Evolutionary conservation across 257 asterid species (phyloP).

Genomic region (Solanum dulcamara): DNA sequence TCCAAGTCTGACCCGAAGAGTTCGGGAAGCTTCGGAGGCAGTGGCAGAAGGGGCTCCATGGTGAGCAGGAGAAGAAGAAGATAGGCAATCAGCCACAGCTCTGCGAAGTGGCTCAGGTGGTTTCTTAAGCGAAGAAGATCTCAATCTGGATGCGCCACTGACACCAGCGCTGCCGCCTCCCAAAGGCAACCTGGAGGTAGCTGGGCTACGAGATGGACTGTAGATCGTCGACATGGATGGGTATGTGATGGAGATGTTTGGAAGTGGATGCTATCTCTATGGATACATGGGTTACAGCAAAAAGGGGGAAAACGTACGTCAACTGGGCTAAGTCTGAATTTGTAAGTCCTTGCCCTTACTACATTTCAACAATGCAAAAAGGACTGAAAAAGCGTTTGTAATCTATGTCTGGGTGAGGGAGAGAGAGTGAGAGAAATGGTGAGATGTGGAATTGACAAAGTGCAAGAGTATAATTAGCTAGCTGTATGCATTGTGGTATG

Average conservation of each 20-base stretch:
- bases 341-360: background rate
- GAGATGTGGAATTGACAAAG: background rate
- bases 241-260: background rate
- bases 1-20: constrained; percentile 59
- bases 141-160: constrained; percentile 47
- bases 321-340: background rate
- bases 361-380: background rate
- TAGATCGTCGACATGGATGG: constrained; percentile 43
- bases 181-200: constrained; percentile 65
- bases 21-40: constrained; percentile 69
- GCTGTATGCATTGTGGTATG: background rate
- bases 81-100: constrained; percentile 91
- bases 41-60: constrained; percentile 24
- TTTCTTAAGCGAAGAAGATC: constrained; percentile 80
- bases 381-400: background rate
- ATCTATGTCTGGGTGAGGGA: background rate
- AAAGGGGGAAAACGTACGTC: background rate
- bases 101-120: constrained; percentile 99
- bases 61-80: constrained; percentile 66
- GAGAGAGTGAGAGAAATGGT: background rate
- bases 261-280: background rate
- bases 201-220: constrained; percentile 73
- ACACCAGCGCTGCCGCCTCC: constrained; percentile 27
- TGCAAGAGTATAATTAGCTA: background rate
- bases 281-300: background rate